Evolutionary conservation across 2,329 filamentous ascomycete species (phyloP).

Genomic region (Chaetomium sp.): DNA sequence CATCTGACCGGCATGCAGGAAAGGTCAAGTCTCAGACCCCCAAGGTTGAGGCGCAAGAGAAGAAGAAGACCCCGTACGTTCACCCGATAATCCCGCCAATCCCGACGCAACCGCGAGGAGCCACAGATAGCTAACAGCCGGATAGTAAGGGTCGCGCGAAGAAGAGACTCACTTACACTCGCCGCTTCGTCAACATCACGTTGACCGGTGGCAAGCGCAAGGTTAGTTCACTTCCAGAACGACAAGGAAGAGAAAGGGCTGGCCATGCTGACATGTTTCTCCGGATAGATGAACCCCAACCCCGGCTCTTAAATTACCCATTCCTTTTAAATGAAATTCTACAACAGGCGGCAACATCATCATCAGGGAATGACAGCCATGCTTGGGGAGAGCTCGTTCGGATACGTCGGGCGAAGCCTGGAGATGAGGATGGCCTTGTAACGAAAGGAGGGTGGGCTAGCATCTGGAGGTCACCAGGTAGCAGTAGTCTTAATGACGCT

Average conservation of each 20-base stretch:
- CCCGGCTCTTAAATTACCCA: slow-evolving; percentile 22
- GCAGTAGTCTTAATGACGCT: slow-evolving; percentile 11
- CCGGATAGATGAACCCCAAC: slow-evolving; percentile 27
- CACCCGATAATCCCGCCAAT: neutral
- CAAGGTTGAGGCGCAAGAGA: slow-evolving; percentile 45
- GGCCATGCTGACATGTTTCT: slow-evolving; percentile 2
- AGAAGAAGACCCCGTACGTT: slow-evolving; percentile 27
- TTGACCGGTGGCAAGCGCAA: slow-evolving; percentile 97
- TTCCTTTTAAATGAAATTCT: slow-evolving; percentile 7
- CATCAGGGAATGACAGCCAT: slow-evolving; percentile 7
- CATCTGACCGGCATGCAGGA: slow-evolving; percentile 41
- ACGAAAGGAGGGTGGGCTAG: slow-evolving; percentile 7
- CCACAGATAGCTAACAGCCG: slow-evolving; percentile 10
- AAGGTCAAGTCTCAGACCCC: slow-evolving; percentile 98
- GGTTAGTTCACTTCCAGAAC: slow-evolving; percentile 46
- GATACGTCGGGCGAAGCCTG: slow-evolving; percentile 9
- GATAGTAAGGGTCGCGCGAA: slow-evolving; percentile 79
- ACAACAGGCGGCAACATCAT: slow-evolving; percentile 5
- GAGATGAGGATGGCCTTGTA: slow-evolving; percentile 9
- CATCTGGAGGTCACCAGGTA: slow-evolving; percentile 6
- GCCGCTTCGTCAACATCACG: slow-evolving; percentile 97
- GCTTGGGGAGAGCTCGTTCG: slow-evolving; percentile 9
- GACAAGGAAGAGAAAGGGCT: neutral
- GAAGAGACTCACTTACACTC: slow-evolving; percentile 95
- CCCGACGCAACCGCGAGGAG: neutral